Evolutionary conservation across 352 stramenopile species (phyloP).

Genomic region (Globisporangium nagaii): DNA sequence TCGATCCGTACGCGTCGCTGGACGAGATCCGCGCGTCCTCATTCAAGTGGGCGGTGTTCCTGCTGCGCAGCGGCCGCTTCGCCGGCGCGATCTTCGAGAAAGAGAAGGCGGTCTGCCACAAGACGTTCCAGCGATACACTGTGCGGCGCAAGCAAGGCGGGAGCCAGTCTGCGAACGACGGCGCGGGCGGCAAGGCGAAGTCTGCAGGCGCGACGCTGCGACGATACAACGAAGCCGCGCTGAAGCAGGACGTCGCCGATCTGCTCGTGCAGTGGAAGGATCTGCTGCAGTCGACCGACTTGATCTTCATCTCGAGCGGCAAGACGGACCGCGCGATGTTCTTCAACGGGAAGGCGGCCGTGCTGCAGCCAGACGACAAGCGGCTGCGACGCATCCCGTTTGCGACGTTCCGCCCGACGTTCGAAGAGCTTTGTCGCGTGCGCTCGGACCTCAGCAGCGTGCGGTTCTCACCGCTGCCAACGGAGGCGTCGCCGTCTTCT

Average conservation of each 20-base stretch:
- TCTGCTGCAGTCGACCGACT: slow-evolving; percentile 34
- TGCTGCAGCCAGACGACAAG: slow-evolving; percentile 51
- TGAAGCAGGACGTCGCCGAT: slow-evolving; percentile 87
- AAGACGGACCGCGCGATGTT: slow-evolving; percentile 75
- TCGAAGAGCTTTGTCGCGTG: slow-evolving; percentile 80
- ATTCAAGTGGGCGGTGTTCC: slow-evolving; percentile 81
- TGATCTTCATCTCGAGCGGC: slow-evolving; percentile 70
- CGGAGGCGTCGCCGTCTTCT: slow-evolving; percentile 11
- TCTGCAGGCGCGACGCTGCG: slow-evolving; percentile 90
- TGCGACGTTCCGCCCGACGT: slow-evolving; percentile 79
- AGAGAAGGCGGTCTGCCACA: slow-evolving; percentile 88
- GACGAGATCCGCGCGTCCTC: slow-evolving; percentile 42
- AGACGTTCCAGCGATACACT: slow-evolving; percentile 92
- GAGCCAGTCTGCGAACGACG: slow-evolving; percentile 87
- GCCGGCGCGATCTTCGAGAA: slow-evolving; percentile 86
- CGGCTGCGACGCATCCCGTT: slow-evolving; percentile 79
- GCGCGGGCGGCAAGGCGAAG: slow-evolving; percentile 81
- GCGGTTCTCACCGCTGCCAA: slow-evolving; percentile 47
- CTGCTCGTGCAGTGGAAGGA: slow-evolving; percentile 83
- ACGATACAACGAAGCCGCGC: slow-evolving; percentile 87
- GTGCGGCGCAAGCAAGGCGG: slow-evolving; percentile 92
- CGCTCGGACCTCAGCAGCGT: slow-evolving; percentile 65
- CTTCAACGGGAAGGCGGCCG: slow-evolving; percentile 66
- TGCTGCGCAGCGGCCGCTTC: slow-evolving; percentile 91
- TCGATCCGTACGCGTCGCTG: slow-evolving; percentile 55